Base-by-base conservation (phyloP, 257 asterid genomes). In the Jacaranda mimosifolia region DNA sequence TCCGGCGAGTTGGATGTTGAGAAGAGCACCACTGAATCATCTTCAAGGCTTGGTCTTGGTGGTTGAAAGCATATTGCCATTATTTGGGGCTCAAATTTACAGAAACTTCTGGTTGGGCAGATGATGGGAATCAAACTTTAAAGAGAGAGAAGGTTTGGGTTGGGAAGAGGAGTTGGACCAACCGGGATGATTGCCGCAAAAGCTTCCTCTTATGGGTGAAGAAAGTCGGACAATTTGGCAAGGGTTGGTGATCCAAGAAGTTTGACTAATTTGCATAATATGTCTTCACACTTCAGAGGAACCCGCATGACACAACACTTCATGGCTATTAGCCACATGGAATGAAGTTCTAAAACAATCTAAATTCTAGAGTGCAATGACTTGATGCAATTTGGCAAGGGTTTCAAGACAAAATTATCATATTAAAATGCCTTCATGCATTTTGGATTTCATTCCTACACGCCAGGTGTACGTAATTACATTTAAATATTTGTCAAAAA, bases 1-100 rank as follows among this genome's bases (percentile, higher is more conserved):
- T 88, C 91, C 14, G 89, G 90, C 4, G 98, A 90, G 79, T 78
- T 76, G 62, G 94, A 83, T 10, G 92, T 74, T 13, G 93, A 93
- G 87, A 93, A 89, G 79, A 89, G 93, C 39, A 91, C 84, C 3
- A 59, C 71, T 0, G 96, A 89, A 73, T 91, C 97, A 5, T 90
- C 91, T 80, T 91, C 95, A 3, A 70, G 81, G 85, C 83, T 84
- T 13, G 78, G 64, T 32, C 78, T 70, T 38, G 84, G 80, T 39
- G 85, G 84, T 45, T 86, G 89, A 83, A 92, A 87, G 84, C 86
- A 88, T 60, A 72, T 72, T 2, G 91, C 84, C 92, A 88, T 90
- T 63, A 58, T 83, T 80, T 55, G 4, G 9, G 51, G 77, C 53
- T 64, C 13, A 11, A 48, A 75, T 60, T 12, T 46, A 17, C 56